These are phyloP conservation scores for Bipolaris sorokiniana DNA, from an alignment of 2,329 filamentous ascomycete species.

Conservation along the genomic window DNA sequence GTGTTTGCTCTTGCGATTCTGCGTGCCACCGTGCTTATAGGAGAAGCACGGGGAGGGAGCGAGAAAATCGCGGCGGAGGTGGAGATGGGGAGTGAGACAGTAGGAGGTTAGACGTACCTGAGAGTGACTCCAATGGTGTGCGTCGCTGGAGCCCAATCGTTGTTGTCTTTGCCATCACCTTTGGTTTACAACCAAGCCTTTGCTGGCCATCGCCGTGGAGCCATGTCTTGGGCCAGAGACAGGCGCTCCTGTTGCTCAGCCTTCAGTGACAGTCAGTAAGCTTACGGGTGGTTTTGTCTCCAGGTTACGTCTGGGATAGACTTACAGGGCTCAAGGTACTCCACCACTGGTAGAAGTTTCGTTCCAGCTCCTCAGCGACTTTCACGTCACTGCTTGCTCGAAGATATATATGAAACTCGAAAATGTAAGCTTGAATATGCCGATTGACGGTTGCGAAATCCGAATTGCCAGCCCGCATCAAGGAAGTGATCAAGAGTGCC, in stretches of 20 bases:
- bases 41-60: neutral
- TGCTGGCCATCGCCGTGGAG: neutral
- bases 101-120: neutral
- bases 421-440: neutral
- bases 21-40: neutral
- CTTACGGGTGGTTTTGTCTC: neutral
- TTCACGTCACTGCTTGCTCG: neutral
- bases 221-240: neutral
- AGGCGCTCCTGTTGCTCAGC: neutral
- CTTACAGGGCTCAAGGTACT: neutral
- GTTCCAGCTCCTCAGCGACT: neutral
- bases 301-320: neutral
- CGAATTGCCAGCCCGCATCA: no score
- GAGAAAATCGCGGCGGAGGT: neutral
- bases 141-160: neutral
- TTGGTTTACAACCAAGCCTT: neutral
- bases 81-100: neutral
- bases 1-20: slow-evolving; percentile 7
- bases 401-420: neutral
- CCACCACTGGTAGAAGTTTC: neutral
- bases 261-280: neutral
- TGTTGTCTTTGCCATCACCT: neutral
- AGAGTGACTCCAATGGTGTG: neutral
- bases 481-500: no score
- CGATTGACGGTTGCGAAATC: neutral